Evolutionary conservation across 306 rosid species (phyloP).

Genomic region (Ormosia emarginata): DNA sequence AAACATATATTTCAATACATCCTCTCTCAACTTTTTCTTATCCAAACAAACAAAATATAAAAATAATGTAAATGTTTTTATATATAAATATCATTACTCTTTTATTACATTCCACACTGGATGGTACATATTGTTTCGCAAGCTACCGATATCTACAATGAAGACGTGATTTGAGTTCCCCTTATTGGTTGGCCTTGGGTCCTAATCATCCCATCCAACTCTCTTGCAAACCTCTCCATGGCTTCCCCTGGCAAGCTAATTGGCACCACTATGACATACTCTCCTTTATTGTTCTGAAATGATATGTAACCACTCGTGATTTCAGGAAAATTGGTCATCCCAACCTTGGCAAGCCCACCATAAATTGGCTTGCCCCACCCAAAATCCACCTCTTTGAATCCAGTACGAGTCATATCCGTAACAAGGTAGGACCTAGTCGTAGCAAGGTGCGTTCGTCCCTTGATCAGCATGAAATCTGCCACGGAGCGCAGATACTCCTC

Average conservation of each 20-base stretch:
- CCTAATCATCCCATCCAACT: slow-evolving; percentile 17
- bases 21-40: too few relatives aligned
- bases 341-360: slow-evolving; percentile 18
- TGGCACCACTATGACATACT: slow-evolving; percentile 29
- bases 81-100: too few relatives aligned
- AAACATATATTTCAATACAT: too few relatives aligned
- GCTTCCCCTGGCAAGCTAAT: slow-evolving; percentile 25
- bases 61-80: too few relatives aligned
- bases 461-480: slow-evolving; percentile 30
- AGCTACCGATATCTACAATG: background rate
- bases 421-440: background rate
- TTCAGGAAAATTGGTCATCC: too few relatives aligned
- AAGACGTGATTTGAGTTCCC: background rate
- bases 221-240: slow-evolving; percentile 40
- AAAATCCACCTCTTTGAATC: slow-evolving; percentile 23
- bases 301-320: too few relatives aligned
- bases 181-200: background rate
- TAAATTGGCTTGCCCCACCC: slow-evolving; percentile 50
- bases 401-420: background rate
- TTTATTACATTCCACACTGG: too few relatives aligned
- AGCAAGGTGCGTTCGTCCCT: background rate
- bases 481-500: slow-evolving; percentile 38
- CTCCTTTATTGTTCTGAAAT: background rate
- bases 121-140: too few relatives aligned
- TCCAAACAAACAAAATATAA: too few relatives aligned